Percentiles rank a stretch among this genome's conserved stretches.
Evolutionary conservation across 129 eudicot genomes (phyloP).

Genomic region (Deinandra increscens): DNA sequence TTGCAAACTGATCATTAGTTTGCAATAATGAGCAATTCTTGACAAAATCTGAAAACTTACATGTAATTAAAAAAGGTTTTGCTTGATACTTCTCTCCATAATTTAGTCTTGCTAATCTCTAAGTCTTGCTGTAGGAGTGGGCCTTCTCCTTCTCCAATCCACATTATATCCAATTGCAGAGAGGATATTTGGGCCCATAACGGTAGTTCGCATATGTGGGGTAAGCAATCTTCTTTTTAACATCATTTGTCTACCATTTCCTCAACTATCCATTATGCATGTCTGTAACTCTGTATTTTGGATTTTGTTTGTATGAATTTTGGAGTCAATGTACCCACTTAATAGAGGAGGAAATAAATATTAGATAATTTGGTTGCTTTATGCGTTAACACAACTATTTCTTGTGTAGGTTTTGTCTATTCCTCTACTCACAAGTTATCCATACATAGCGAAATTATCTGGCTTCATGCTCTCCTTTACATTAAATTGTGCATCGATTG

Average conservation of each 20-base stretch:
- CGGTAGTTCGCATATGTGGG: conserved; percentile 60
- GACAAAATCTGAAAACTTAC: not conserved
- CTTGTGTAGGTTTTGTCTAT: conserved; percentile 58
- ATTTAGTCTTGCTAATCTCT: not conserved
- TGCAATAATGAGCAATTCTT: not conserved
- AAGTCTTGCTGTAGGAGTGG: conserved; percentile 51
- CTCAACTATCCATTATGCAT: not conserved
- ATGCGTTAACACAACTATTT: not conserved
- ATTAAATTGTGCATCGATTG: conserved; percentile 61
- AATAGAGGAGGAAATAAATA: not conserved
- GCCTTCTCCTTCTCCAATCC: conserved; percentile 67
- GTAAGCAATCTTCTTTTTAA: conserved; percentile 64
- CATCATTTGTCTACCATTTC: not conserved
- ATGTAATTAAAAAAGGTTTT: not conserved
- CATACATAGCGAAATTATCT: conserved; percentile 71
- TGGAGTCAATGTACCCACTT: not conserved
- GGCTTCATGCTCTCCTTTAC: conserved; percentile 53
- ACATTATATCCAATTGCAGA: conserved; percentile 58
- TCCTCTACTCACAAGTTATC: conserved; percentile 71
- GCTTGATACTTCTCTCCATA: not conserved
- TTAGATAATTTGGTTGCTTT: conserved; percentile 13
- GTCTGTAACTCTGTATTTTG: not conserved
- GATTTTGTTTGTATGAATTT: not conserved
- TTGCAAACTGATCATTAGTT: too few species aligned
- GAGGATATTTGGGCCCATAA: conserved; percentile 53